phyloP scores from a whole-genome alignment of 805 yeast species.

The Maudiozyma barnettii region DNA sequence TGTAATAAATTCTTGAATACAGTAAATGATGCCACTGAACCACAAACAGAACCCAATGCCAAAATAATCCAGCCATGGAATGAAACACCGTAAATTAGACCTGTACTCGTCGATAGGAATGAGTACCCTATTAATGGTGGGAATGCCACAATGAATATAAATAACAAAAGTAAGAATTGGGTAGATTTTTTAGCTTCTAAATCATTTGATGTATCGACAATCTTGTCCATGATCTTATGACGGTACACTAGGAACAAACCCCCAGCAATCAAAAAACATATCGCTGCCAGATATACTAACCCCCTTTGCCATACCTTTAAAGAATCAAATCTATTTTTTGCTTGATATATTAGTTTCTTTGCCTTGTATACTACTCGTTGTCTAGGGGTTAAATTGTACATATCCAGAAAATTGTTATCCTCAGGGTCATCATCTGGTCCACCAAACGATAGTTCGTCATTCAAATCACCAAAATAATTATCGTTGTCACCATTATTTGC shows the following conservation, averaged over 20 bases:
- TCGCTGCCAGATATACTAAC: conserved; percentile 8
- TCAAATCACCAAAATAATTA: conserved; percentile 13
- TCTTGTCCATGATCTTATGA: conserved; percentile 19
- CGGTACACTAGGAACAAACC: conserved; percentile 20
- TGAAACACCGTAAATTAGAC: conserved; percentile 75
- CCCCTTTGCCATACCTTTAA: conserved; percentile 20
- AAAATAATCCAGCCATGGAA: conserved; percentile 68
- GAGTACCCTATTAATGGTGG: conserved; percentile 89
- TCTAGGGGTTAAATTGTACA: conserved; percentile 26
- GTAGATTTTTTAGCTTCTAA: conserved; percentile 36
- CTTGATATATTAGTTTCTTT: conserved; percentile 9
- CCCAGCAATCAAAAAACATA: conserved; percentile 10
- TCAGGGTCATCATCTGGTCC: conserved; percentile 8
- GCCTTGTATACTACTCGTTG: conserved; percentile 21
- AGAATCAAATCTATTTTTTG: conserved; percentile 9
- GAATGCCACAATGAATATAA: conserved; percentile 63
- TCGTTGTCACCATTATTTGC: conserved; percentile 4
- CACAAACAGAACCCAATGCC: conserved; percentile 57
- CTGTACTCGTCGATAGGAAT: conserved; percentile 53
- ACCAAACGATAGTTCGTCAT: conserved; percentile 7
- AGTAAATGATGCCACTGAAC: conserved; percentile 68
- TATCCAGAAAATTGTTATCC: conserved; percentile 26
- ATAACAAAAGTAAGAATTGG: conserved; percentile 37
- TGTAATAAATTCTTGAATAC: conserved; percentile 52
- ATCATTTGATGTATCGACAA: conserved; percentile 38